Percentiles rank a stretch among this genome's conserved stretches.
phyloP scores from a whole-genome alignment of 352 stramenopile species.

The Phytophthora idaei region DNA sequence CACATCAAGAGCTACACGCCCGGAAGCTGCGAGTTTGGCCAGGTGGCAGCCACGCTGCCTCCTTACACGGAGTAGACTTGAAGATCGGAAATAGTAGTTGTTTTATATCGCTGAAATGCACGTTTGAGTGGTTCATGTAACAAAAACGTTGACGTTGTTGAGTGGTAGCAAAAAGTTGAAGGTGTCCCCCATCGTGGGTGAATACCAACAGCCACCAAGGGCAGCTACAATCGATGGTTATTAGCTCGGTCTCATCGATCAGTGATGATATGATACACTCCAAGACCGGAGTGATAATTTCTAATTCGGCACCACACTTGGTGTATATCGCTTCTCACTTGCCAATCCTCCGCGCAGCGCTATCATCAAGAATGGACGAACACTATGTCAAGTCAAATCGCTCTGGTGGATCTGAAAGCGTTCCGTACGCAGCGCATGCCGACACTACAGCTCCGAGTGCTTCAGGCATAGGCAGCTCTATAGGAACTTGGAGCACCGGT shows the following conservation, averaged over 20 bases:
- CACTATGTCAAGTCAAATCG: conserved; percentile 25
- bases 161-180: conserved; percentile 18
- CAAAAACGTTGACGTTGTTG: background rate
- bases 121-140: too few species aligned
- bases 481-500: conserved; percentile 32
- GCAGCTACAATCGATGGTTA: conserved; percentile 15
- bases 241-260: background rate
- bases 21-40: conserved; percentile 42
- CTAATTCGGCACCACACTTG: background rate
- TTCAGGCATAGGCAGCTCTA: background rate
- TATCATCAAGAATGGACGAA: conserved; percentile 17
- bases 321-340: conserved; percentile 19
- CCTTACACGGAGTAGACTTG: conserved; percentile 32
- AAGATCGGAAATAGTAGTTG: conserved; percentile 1
- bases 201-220: conserved; percentile 23
- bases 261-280: background rate
- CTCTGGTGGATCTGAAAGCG: conserved; percentile 15
- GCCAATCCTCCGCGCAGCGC: conserved; percentile 1
- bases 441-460: background rate
- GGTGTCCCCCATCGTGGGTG: conserved; percentile 14
- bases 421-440: conserved; percentile 19
- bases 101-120: background rate
- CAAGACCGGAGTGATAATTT: too few species aligned
- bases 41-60: conserved; percentile 37
- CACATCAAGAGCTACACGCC: conserved; percentile 65